phyloP scores from a whole-genome alignment of 1,284 basidiomycete genomes.

The Tetrapyrgos nigripes region DNA sequence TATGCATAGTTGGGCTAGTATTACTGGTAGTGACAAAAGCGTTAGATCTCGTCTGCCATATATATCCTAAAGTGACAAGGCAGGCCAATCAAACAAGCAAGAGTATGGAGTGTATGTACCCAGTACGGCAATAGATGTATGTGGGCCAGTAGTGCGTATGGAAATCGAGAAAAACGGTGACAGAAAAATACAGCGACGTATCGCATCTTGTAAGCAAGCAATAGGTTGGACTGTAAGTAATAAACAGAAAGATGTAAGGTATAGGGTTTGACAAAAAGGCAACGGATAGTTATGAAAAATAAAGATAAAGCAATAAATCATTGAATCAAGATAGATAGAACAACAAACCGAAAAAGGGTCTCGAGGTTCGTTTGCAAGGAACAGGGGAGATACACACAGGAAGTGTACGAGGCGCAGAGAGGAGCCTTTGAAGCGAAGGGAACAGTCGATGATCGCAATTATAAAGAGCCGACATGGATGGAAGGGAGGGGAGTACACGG shows the following conservation, averaged over 20 bases:
- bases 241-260: neutral
- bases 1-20: neutral
- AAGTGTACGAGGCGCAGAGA: too few species aligned
- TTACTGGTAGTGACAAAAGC: too few species aligned
- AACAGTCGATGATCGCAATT: too few species aligned
- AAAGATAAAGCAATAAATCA: neutral
- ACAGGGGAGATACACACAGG: too few species aligned
- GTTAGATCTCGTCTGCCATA: too few species aligned
- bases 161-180: too few species aligned
- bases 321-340: neutral
- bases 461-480: too few species aligned
- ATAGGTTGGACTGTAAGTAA: neutral
- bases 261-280: neutral
- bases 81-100: neutral
- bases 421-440: too few species aligned
- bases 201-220: neutral
- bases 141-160: neutral
- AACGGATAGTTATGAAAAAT: neutral
- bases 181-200: neutral
- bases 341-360: too few species aligned
- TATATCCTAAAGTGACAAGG: neutral
- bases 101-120: neutral
- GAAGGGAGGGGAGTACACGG: too few species aligned
- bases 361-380: too few species aligned
- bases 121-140: neutral